A percentile compares a stretch with the other conserved stretches of the same genome.
phyloP scores from a whole-genome alignment of 176 grass and related monocot species.

The Eragrostis nindensis region DNA sequence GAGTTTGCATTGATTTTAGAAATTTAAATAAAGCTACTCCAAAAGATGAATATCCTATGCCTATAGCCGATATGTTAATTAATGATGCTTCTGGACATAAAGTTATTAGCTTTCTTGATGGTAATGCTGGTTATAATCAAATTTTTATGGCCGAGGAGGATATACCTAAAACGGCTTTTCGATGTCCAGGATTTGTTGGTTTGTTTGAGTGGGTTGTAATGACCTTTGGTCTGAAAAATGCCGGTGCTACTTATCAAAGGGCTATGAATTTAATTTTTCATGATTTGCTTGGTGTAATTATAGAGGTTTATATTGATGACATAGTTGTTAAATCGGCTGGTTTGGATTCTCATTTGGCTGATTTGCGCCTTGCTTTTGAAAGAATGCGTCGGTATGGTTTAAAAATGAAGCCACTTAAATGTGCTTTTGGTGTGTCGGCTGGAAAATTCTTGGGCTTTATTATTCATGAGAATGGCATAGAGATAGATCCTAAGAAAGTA shows the following conservation, averaged over 20 bases:
- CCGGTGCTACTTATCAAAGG: background rate
- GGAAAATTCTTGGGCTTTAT: no score
- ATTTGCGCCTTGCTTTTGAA: background rate
- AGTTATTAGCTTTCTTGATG: slow-evolving; percentile 8
- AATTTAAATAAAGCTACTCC: no score
- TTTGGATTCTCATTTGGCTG: background rate
- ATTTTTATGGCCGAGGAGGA: slow-evolving; percentile 2
- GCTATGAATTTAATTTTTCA: slow-evolving; percentile 8
- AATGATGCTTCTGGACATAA: background rate
- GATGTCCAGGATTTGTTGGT: background rate
- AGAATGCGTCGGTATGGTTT: no score
- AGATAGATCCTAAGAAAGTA: no score
- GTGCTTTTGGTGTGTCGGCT: no score
- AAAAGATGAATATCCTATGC: slow-evolving; percentile 20
- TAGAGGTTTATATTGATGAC: slow-evolving; percentile 20
- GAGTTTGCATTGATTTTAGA: no score
- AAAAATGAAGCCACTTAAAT: no score
- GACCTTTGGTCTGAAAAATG: no score
- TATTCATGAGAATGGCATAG: no score
- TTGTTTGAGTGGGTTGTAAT: background rate
- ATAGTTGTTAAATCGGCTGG: background rate
- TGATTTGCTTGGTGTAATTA: background rate
- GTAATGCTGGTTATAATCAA: slow-evolving; percentile 9
- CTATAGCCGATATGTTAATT: background rate
- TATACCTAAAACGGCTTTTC: background rate